phyloP scores from a whole-genome alignment of 345 rosid genomes.

The Populus tremula region DNA sequence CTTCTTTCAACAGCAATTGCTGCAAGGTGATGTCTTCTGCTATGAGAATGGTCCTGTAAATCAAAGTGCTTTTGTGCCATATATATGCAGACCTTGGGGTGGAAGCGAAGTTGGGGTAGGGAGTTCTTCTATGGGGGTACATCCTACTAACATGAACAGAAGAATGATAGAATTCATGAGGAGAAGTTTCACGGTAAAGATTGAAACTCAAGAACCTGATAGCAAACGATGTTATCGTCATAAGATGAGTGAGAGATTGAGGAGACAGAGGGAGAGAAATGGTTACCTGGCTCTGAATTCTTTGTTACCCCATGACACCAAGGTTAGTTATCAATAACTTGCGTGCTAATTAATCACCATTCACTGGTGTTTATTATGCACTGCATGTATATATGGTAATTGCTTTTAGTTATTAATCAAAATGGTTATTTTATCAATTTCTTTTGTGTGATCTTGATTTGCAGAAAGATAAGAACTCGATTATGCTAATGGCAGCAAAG shows the following conservation, averaged over 20 bases:
- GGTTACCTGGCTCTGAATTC: conserved; percentile 54
- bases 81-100: conserved; percentile 12
- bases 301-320: conserved; percentile 52
- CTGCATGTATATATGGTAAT: neutral
- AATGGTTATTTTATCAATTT: neutral
- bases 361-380: neutral
- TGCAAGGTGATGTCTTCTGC: conserved; percentile 31
- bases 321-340: conserved; percentile 37
- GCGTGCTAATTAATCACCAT: neutral
- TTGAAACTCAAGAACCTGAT: conserved; percentile 21
- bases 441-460: neutral
- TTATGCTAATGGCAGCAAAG: conserved; percentile 39
- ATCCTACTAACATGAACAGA: conserved; percentile 41
- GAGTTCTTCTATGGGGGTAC: neutral
- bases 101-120: neutral
- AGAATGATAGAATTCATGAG: conserved; percentile 49
- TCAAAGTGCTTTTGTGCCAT: conserved; percentile 49
- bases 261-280: conserved; percentile 63
- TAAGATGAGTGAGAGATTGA: conserved; percentile 63
- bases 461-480: conserved; percentile 63
- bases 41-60: conserved; percentile 10
- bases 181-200: conserved; percentile 28
- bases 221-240: conserved; percentile 41
- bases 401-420: neutral
- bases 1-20: conserved; percentile 20